Base-by-base conservation (phyloP, 192 early-diverging fungal species). In the Allomyces macrogynus region DNA sequence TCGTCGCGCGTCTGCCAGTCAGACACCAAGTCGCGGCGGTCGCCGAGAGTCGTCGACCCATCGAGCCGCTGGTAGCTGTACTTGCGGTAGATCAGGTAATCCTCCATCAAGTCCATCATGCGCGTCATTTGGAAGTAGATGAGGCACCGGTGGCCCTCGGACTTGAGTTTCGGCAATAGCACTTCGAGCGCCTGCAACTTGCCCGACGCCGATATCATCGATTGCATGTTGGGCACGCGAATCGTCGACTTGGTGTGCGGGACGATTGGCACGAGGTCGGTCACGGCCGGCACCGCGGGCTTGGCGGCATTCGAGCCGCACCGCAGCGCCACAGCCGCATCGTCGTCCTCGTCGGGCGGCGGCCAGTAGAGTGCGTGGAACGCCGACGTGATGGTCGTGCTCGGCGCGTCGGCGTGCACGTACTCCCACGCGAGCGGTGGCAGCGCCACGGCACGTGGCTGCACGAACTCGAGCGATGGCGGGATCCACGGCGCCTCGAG, bases 61-160 rank as follows among this genome's bases (percentile, higher is more conserved):
- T 94, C 92, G 43, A 94, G 72, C 18, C 92, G 86, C 65, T 92
- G 73, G 72, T 94, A 94, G 26, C 78, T 86, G 77, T 91, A 87
- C 73, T 91, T 85, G 25, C 87, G 82, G 68, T 88, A 90, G 1
- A 84, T 77, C 24, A 91, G 75, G 64, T 93, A 93, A 69, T 91
- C 89, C 72, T 91, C 89, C 74, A 91, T 85, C 70, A 91, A 63
- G 62, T 91, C 89, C 66, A 91, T 87, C 86, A 89, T 91, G 71
- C 79, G 81, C 43, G 87, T 88, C 89, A 91, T 91, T 71, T 91
- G 89, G 84, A 91, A 91, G 69, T 88, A 91, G 22, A 91, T 77
- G 68, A 91, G 74, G 1, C 85, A 84, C 23, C 89, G 84, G 68
- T 91, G 89, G 1, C 81, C 87, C 61, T 86, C 87, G 23, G 79